A percentile compares a stretch with the other conserved stretches of the same genome.
Evolutionary conservation across 345 rosid species (phyloP).

Genomic region (Mercurialis annua): DNA sequence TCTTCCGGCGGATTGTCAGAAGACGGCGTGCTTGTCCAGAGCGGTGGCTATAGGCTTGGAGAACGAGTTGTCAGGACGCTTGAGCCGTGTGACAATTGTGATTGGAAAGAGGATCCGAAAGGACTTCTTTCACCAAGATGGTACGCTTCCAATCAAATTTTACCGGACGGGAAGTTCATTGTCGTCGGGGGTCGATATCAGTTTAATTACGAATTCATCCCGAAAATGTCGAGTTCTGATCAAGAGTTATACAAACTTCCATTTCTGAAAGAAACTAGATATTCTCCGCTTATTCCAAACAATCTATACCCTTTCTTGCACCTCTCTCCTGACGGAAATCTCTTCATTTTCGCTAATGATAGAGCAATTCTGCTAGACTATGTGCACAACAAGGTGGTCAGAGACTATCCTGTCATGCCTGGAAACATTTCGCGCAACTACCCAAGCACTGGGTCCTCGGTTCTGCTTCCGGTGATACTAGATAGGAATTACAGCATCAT

Average conservation of each 20-base stretch:
- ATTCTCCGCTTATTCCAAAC: slow-evolving; percentile 24
- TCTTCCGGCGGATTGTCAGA: slow-evolving; percentile 21
- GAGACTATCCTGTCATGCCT: slow-evolving; percentile 25
- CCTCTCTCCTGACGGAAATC: slow-evolving; percentile 24
- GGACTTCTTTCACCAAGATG: slow-evolving; percentile 30
- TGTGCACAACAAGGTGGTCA: slow-evolving; percentile 19
- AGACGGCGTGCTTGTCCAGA: slow-evolving; percentile 22
- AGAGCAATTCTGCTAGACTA: slow-evolving; percentile 22
- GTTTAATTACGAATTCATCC: slow-evolving; percentile 25
- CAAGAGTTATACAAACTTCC: slow-evolving; percentile 18
- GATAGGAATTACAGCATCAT: neutral
- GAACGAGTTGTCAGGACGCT: slow-evolving; percentile 22
- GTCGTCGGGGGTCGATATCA: slow-evolving; percentile 34
- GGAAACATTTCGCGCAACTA: slow-evolving; percentile 27
- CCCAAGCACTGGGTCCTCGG: slow-evolving; percentile 30
- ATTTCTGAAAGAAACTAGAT: slow-evolving; percentile 30
- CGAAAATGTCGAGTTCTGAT: slow-evolving; percentile 20
- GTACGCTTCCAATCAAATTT: slow-evolving; percentile 38
- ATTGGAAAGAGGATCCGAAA: slow-evolving; percentile 18
- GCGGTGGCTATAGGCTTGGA: slow-evolving; percentile 23
- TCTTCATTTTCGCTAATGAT: slow-evolving; percentile 25
- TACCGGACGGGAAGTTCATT: slow-evolving; percentile 34
- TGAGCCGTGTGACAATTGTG: slow-evolving; percentile 15
- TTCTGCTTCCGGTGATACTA: slow-evolving; percentile 24
- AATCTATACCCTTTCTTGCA: slow-evolving; percentile 28